Percentiles rank a stretch among this genome's conserved stretches.
Evolutionary conservation across 1,284 basidiomycete species (phyloP).

Genomic region (Pseudozyma hubeiensis): DNA sequence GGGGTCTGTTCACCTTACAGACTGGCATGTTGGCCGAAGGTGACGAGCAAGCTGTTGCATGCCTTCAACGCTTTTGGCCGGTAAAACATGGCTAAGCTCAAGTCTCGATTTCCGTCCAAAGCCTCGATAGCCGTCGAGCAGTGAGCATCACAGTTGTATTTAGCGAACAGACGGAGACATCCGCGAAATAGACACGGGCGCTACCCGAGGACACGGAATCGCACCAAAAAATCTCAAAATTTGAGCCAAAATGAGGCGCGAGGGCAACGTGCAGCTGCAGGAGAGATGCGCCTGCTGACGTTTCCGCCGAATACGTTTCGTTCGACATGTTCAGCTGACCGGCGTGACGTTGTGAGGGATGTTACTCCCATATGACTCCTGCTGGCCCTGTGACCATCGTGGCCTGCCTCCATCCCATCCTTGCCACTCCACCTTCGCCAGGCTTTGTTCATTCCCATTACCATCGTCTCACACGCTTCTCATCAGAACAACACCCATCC

Average conservation of each 20-base stretch:
- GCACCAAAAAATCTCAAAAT: slow-evolving; percentile 5
- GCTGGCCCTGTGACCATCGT: background rate
- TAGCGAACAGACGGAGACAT: slow-evolving; percentile 13
- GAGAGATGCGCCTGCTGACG: slow-evolving; percentile 12
- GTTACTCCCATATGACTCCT: background rate
- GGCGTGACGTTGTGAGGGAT: background rate
- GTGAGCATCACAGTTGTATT: background rate
- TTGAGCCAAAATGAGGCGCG: background rate
- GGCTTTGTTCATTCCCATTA: too few species aligned
- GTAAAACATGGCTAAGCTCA: slow-evolving; percentile 7
- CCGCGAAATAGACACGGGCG: slow-evolving; percentile 9
- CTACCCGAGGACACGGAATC: slow-evolving; percentile 15
- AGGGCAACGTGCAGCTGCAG: slow-evolving; percentile 6
- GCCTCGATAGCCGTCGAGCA: background rate
- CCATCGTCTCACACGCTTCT: too few species aligned
- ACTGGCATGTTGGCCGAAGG: background rate
- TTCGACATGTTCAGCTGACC: slow-evolving; percentile 6
- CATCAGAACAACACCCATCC: too few species aligned
- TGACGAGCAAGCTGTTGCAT: background rate
- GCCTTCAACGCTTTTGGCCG: background rate
- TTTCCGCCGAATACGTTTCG: slow-evolving; percentile 1
- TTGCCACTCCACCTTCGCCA: too few species aligned
- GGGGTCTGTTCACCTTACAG: background rate
- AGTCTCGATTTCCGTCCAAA: slow-evolving; percentile 14
- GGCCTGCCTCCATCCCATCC: background rate